phyloP scores from a whole-genome alignment of 2,329 filamentous ascomycete species.

The Rosellinia necatrix region DNA sequence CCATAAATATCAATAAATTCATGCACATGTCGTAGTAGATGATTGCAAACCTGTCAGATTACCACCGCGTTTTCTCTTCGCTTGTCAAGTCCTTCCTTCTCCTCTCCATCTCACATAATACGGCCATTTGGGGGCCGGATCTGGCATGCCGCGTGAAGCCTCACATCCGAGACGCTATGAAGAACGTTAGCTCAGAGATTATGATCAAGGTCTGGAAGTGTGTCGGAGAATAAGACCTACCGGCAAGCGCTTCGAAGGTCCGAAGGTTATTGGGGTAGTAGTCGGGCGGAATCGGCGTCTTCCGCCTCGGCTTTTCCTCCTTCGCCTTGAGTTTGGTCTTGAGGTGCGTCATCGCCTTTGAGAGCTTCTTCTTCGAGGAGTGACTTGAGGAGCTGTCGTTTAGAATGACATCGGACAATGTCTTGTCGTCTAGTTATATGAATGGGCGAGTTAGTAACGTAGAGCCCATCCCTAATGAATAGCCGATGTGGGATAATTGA shows the following conservation, averaged over 20 bases:
- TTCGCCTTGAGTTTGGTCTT: slow-evolving; percentile 31
- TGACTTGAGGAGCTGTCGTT: slow-evolving; percentile 9
- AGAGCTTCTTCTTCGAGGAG: slow-evolving; percentile 14
- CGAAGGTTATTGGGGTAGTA: slow-evolving; percentile 21
- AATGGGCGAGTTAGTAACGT: slow-evolving; percentile 3
- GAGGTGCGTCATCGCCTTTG: slow-evolving; percentile 27
- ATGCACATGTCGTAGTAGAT: too few species aligned
- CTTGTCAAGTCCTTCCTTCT: too few species aligned
- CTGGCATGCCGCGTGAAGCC: too few species aligned
- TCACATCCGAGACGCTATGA: slow-evolving; percentile 15
- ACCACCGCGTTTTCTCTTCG: too few species aligned
- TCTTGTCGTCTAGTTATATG: slow-evolving; percentile 20
- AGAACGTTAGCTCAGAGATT: too few species aligned
- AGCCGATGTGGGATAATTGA: not conserved
- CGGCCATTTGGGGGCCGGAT: not conserved
- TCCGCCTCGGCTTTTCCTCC: slow-evolving; percentile 14
- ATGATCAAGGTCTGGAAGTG: too few species aligned
- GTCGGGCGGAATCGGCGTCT: slow-evolving; percentile 8
- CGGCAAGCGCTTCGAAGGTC: slow-evolving; percentile 20
- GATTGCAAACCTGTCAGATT: too few species aligned
- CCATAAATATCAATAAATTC: too few species aligned
- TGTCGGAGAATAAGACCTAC: slow-evolving; percentile 4
- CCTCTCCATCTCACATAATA: too few species aligned
- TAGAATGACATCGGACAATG: slow-evolving; percentile 11
- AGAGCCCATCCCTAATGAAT: not conserved